Evolutionary conservation across 2,329 filamentous ascomycete species (phyloP).

Genomic region (Paramyrothecium roridum): DNA sequence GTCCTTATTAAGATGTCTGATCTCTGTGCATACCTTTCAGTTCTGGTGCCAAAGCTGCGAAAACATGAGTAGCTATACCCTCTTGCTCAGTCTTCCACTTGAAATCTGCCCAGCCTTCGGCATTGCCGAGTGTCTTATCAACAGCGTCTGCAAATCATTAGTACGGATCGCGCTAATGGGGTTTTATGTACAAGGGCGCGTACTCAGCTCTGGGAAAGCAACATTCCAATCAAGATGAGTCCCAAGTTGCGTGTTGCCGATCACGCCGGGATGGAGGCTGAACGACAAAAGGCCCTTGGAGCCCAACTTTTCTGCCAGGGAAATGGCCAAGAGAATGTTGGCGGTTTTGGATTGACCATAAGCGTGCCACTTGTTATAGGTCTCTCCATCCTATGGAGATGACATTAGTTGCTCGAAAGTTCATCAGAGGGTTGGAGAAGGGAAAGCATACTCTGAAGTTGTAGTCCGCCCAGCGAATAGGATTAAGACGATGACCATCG

Average conservation of each 20-base stretch:
- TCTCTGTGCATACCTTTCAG: background rate
- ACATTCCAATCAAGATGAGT: slow-evolving; percentile 1
- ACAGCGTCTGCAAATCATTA: background rate
- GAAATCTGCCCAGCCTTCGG: slow-evolving; percentile 2
- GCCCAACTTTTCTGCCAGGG: slow-evolving; percentile 12
- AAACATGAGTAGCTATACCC: slow-evolving; percentile 9
- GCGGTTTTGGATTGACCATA: slow-evolving; percentile 37
- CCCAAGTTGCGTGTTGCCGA: background rate
- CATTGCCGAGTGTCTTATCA: background rate
- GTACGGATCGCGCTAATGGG: background rate
- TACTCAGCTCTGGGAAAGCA: background rate
- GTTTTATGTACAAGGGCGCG: background rate
- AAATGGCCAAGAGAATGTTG: slow-evolving; percentile 26
- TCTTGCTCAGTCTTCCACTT: background rate
- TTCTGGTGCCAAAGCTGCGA: slow-evolving; percentile 9
- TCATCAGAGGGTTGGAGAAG: slow-evolving; percentile 5
- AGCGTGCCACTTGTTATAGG: slow-evolving; percentile 23
- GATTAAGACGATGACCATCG: slow-evolving; percentile 21
- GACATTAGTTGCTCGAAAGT: background rate
- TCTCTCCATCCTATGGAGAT: slow-evolving; percentile 19
- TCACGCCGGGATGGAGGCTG: slow-evolving; percentile 7
- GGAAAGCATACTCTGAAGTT: slow-evolving; percentile 22
- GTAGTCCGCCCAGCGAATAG: slow-evolving; percentile 29
- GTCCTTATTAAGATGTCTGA: background rate
- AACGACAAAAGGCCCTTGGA: slow-evolving; percentile 4